A percentile compares a stretch with the other conserved stretches of the same genome.
phyloP scores from a whole-genome alignment of 169 alveolate genomes.

The Toxoplasma gondii region DNA sequence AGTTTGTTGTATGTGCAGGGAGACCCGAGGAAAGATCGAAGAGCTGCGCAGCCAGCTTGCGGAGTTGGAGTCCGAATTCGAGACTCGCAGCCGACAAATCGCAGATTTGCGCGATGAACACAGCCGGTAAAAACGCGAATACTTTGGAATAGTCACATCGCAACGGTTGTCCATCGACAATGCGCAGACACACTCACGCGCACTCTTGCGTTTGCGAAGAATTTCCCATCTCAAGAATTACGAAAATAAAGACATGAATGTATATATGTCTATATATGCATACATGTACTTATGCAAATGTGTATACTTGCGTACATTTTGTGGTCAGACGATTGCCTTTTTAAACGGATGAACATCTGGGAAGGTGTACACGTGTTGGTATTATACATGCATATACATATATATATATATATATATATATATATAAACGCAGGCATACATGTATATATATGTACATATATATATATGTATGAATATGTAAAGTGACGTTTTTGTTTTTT shows the following conservation, averaged over 20 bases:
- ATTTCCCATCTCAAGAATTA: background rate
- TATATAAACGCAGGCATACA: background rate
- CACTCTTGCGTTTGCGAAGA: background rate
- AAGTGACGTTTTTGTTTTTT: background rate
- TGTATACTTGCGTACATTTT: background rate
- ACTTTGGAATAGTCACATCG: too few relatives aligned
- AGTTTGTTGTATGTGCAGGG: background rate
- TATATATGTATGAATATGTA: background rate
- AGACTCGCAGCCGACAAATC: background rate
- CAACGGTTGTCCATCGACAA: background rate
- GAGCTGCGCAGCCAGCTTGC: constrained; percentile 17
- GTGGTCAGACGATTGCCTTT: background rate
- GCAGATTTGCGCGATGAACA: background rate
- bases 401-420: background rate
- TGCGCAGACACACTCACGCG: background rate
- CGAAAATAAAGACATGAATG: too few relatives aligned
- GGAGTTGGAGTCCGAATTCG: background rate
- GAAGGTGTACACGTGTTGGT: background rate
- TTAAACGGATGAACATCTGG: background rate
- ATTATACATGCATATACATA: background rate
- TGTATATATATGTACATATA: background rate
- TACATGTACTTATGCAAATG: background rate
- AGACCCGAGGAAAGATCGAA: background rate
- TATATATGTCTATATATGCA: background rate
- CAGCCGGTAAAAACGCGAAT: background rate